Conservation (phyloP, 106 monocot species). For the Allium fistulosum region DNA sequence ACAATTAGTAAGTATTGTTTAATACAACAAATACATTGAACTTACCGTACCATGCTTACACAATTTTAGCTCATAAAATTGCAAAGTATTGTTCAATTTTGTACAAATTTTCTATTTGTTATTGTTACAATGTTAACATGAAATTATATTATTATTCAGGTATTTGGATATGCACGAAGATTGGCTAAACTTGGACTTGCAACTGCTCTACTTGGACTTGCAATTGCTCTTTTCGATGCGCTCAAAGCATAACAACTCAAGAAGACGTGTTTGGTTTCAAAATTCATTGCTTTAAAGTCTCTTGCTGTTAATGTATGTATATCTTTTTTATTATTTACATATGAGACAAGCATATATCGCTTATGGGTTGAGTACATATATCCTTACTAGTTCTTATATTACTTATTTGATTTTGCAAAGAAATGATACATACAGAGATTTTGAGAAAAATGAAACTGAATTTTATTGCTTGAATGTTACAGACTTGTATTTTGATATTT, state of each 20-base stretch:
- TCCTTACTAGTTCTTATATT: no score
- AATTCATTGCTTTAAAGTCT: conserved; percentile 73
- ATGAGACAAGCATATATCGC: neutral
- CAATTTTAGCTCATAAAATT: no score
- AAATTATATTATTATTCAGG: conserved; percentile 26
- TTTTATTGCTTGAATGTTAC: no score
- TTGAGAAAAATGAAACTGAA: no score
- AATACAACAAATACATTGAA: no score
- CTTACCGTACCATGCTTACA: no score
- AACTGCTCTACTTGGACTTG: conserved; percentile 44
- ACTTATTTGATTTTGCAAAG: no score
- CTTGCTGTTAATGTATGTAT: conserved; percentile 89
- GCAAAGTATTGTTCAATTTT: no score
- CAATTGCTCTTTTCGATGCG: conserved; percentile 42
- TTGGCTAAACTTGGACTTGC: conserved; percentile 76
- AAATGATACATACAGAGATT: no score
- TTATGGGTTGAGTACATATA: no score
- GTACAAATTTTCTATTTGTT: neutral
- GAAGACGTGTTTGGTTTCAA: conserved; percentile 43
- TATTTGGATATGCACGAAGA: conserved; percentile 79
- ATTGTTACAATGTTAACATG: neutral
- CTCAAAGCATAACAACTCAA: conserved; percentile 28
- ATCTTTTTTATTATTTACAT: neutral
- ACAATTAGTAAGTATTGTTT: no score
- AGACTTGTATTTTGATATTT: no score